Conservation (phyloP, 441 rosid genomes). For the Aleurites moluccanus region DNA sequence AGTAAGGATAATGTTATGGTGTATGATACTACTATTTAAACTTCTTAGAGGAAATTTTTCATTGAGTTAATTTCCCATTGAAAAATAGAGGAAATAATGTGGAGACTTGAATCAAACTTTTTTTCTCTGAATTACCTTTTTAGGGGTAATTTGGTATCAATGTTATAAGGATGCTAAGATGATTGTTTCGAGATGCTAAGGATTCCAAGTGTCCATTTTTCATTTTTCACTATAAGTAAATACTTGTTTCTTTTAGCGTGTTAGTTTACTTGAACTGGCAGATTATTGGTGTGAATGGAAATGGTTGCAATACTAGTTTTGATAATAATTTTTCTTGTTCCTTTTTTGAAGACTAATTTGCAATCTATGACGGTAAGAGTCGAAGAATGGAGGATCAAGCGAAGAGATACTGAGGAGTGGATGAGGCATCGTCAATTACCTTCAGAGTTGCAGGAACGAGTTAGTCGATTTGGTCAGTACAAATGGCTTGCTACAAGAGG, state of each 20-base stretch:
- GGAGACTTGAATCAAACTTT: not conserved
- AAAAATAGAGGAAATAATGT: not conserved
- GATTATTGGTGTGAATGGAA: not conserved
- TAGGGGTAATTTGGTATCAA: not conserved
- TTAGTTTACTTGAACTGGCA: not conserved
- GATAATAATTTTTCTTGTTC: not conserved
- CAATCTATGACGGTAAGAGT: slow-evolving; percentile 44
- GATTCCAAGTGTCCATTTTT: not conserved
- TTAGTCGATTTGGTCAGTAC: slow-evolving; percentile 31
- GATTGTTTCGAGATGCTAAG: not conserved
- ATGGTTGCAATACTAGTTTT: not conserved
- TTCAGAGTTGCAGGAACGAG: slow-evolving; percentile 29
- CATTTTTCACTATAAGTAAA: not conserved
- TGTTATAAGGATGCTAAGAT: no score
- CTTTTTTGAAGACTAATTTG: slow-evolving; percentile 29
- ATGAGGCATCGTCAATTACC: slow-evolving; percentile 48
- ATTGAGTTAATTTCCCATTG: not conserved
- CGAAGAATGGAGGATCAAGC: slow-evolving; percentile 45
- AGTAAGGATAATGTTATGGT: not conserved
- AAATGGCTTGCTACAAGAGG: slow-evolving; percentile 43
- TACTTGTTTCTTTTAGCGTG: not conserved
- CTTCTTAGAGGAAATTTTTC: not conserved
- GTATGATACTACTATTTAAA: not conserved
- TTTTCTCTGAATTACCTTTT: not conserved
- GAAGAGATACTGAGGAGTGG: slow-evolving; percentile 50